Base-by-base conservation (phyloP, 768 basidiomycete species). In the Tubosaeta brunneosetosa region DNA sequence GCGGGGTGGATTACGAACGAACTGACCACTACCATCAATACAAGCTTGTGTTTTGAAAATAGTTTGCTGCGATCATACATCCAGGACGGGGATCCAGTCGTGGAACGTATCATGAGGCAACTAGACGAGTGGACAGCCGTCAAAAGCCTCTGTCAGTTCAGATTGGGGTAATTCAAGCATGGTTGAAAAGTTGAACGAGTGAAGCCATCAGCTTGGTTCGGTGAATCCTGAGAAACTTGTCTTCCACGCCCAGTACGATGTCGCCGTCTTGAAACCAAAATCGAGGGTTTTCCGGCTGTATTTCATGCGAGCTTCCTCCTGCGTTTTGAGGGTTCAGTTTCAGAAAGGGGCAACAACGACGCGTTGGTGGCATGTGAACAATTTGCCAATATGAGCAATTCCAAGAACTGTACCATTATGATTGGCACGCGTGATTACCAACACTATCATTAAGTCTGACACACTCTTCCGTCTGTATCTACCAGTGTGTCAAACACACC, bases 191-290 rank as follows among this genome's bases (percentile, higher is more conserved):
- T 22, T 22, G 22, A 11, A 73, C 56, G 3, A 56, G 44, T 2
- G 69, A 44, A 37, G 36, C 36, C n/a, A 37, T 37, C 16, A 37
- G 36, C 36, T 37, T 37, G n/a, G 36, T 37, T 37, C 36, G 16
- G 16, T 71, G 68, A 31, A 73, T 60, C 38, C 64, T 69, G 55
- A 69, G 57, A 12, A 54, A 49, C 19, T 53, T 55, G n/a, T 52
- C 19, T 46, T 65, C 62, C 10, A 63, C 34, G 1, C 56, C 57
- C 8, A 74, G 60, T 16, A 73, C 61, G 44, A 73, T 61, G 49
- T 74, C 69, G 10, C 74, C 74, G 49, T 72, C 71, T 19, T 54
- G 36, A 54, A 69, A 73, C 68, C 70, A 72, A 44, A 58, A 64
- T 25, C 12, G 42, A 16, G 22, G 41, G 43, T 36, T 33, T 19